A percentile compares a stretch with the other conserved stretches of the same genome.
Evolutionary conservation across 2,329 filamentous ascomycete species (phyloP).

Genomic region (Fusarium hostae): DNA sequence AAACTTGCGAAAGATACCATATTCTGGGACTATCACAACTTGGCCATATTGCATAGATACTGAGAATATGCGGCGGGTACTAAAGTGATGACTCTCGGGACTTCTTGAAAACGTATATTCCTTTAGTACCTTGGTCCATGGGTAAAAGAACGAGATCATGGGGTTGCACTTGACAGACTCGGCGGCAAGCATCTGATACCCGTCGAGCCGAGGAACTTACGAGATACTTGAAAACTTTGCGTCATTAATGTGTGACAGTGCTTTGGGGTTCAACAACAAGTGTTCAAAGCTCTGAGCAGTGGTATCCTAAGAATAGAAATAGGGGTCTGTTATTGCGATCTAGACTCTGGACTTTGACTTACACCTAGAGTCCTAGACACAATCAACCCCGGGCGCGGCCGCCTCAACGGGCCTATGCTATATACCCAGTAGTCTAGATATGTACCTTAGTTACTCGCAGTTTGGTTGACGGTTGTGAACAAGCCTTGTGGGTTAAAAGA

Average conservation of each 20-base stretch:
- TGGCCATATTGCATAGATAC: neutral
- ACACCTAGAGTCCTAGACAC: neutral
- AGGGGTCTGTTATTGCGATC: neutral
- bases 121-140: neutral
- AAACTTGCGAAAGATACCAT: neutral
- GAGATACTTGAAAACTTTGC: neutral
- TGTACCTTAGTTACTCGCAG: neutral
- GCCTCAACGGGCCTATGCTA: neutral
- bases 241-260: neutral
- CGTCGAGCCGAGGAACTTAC: slow-evolving; percentile 5
- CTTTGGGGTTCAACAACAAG: neutral
- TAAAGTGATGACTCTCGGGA: neutral
- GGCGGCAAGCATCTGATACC: slow-evolving; percentile 14
- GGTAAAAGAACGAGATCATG: neutral
- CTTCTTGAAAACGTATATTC: neutral
- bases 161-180: slow-evolving; percentile 6
- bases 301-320: neutral
- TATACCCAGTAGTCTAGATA: neutral
- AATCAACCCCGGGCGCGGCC: slow-evolving; percentile 3
- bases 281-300: neutral
- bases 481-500: neutral
- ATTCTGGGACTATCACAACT: neutral
- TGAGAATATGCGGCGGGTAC: neutral
- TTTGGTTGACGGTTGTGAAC: neutral
- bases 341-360: neutral